Conservation (phyloP, 176 grass and related monocot species). For the Oryza australiensis region DNA sequence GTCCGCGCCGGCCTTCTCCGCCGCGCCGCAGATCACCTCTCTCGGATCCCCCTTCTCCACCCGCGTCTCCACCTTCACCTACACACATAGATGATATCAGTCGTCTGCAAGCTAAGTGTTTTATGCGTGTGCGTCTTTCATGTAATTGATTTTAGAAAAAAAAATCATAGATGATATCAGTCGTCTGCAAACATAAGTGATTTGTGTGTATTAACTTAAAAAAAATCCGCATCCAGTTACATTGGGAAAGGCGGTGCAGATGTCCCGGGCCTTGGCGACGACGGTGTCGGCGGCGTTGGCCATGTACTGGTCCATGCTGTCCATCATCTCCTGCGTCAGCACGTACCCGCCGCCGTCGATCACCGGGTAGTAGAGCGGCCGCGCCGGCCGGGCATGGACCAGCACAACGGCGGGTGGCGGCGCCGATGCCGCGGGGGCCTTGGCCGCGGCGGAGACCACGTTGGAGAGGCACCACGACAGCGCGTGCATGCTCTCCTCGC, state of each 20-base stretch:
- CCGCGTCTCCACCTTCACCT: slow-evolving; percentile 14
- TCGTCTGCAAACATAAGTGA: no score
- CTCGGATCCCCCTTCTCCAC: slow-evolving; percentile 21
- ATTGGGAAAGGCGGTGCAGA: neutral
- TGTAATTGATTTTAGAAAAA: no score
- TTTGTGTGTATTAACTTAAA: no score
- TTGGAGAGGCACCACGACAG: slow-evolving; percentile 43
- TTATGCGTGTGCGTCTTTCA: no score
- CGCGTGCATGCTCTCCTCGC: slow-evolving; percentile 46
- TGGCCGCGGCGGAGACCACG: neutral
- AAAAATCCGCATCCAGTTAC: no score
- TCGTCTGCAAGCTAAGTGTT: no score
- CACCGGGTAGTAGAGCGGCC: slow-evolving; percentile 18
- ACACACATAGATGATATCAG: no score
- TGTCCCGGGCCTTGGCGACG: slow-evolving; percentile 6
- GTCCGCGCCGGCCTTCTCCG: slow-evolving; percentile 12
- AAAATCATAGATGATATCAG: no score
- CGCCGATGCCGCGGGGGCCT: neutral
- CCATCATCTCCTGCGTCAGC: slow-evolving; percentile 2
- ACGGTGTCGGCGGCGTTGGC: neutral
- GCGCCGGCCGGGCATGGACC: neutral
- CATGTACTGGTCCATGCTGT: slow-evolving; percentile 19
- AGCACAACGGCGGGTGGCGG: neutral
- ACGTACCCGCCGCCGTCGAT: slow-evolving; percentile 18
- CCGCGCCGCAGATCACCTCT: slow-evolving; percentile 23